phyloP scores from a whole-genome alignment of 768 basidiomycete species.

The Tulasnella sp. region DNA sequence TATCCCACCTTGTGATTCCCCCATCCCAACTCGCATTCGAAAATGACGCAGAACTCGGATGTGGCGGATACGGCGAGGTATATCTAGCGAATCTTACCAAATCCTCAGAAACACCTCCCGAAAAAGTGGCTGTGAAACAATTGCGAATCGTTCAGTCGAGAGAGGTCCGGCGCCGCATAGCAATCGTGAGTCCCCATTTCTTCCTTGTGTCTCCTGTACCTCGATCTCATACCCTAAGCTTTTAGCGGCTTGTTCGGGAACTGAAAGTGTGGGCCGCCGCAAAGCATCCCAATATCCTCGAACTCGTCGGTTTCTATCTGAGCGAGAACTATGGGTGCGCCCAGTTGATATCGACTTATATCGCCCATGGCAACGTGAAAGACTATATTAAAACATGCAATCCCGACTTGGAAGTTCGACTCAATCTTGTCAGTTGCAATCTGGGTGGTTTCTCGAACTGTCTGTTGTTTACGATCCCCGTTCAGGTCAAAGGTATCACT shows the following conservation, averaged over 20 bases:
- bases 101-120: neutral
- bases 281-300: neutral
- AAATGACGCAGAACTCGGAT: neutral
- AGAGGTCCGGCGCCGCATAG: neutral
- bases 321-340: neutral
- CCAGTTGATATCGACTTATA: neutral
- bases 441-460: neutral
- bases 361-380: neutral
- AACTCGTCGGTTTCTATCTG: neutral
- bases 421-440: neutral
- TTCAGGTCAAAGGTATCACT: neutral
- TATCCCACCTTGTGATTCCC: neutral
- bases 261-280: neutral
- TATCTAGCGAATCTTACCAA: neutral
- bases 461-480: neutral
- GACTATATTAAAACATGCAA: neutral
- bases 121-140: conserved; percentile 1
- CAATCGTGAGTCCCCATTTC: neutral
- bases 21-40: neutral
- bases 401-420: neutral
- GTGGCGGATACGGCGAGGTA: neutral
- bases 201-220: too few species aligned
- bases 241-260: neutral
- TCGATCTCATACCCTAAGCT: too few species aligned
- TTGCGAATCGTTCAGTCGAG: neutral